Evolutionary conservation across 805 yeast species (phyloP).

Genomic region (Wickerhamiella nectarea): DNA sequence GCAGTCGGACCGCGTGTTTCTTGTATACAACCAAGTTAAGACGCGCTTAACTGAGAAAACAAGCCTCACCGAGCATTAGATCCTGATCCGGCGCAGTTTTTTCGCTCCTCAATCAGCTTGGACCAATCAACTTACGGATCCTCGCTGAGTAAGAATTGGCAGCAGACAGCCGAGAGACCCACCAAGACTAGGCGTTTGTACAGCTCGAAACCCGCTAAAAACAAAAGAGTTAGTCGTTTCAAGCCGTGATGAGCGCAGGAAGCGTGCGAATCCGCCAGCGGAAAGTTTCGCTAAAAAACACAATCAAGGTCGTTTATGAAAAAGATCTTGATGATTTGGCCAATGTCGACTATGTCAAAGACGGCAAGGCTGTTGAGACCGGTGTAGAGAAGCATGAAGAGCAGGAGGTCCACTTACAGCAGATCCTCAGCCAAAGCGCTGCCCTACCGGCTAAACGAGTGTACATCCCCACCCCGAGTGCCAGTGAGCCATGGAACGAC

Average conservation of each 20-base stretch:
- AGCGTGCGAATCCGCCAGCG: conserved; percentile 47
- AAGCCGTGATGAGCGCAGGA: conserved; percentile 1
- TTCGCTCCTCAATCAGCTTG: background rate
- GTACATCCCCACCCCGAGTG: conserved; percentile 95
- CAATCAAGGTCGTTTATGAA: conserved; percentile 62
- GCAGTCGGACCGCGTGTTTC: background rate
- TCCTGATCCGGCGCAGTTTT: background rate
- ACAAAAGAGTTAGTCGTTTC: background rate
- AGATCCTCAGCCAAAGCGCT: conserved; percentile 68
- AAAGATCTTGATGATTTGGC: conserved; percentile 71
- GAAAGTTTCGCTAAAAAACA: conserved; percentile 84
- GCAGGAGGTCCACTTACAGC: conserved; percentile 89
- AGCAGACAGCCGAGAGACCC: background rate
- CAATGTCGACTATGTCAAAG: conserved; percentile 59
- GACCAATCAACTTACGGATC: background rate
- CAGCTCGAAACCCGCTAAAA: background rate
- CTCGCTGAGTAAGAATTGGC: background rate
- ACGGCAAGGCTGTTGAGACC: conserved; percentile 78
- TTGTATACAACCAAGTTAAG: background rate
- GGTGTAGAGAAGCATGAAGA: conserved; percentile 98
- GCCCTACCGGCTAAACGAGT: conserved; percentile 42
- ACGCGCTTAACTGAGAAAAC: background rate
- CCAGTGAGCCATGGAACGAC: conserved; percentile 67
- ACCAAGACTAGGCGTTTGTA: no score
- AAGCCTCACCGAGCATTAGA: background rate